Base-by-base conservation (phyloP, 176 grass and related monocot species). In the Eremochloa ophiuroides region DNA sequence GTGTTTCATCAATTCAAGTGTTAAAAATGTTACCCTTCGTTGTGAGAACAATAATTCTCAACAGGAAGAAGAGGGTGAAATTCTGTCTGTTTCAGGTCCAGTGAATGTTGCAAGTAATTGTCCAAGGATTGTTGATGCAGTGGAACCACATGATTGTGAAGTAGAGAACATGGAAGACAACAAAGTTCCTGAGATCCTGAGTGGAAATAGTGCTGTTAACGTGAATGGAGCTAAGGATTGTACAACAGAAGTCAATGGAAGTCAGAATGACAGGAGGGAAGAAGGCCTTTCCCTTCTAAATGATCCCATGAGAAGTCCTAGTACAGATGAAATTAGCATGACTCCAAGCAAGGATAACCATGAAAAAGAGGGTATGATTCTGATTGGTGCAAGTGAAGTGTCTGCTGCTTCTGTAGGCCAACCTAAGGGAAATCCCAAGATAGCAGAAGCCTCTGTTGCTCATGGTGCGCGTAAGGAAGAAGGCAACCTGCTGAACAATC, bases 391-490 rank as follows among this genome's bases (percentile, higher is more conserved):
- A 46, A 71, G n/a, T 59, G 78, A 81, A 71, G 75, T 71, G 10
- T 71, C 20, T 70, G 50, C 80, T 70, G 50, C 76, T 69, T 88
- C 70, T 75, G 61, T 85, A 63, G 77, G 26, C 5, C 53, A 44
- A 16, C 62, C 70, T 53, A 17, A 34, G 20, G 87, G 34, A 80
- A 42, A 41, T 81, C 3, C 53, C 47, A 62, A 59, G 64, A 64
- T 78, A 75, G n/a, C 40, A 27, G 70, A 80, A 85, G 31, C 59
- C 2, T 2, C 50, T 61, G 39, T 13, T 42, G 69, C 71, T n/a
- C 51, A 81, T 31, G 42, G 39, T 84, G 43, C 30, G 22, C 3
- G 2, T 37, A 61, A 70, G 31, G 70, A 85, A 89, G 51, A 69
- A 80, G 76, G 71, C 75, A 74, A 50, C 50, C 27, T 70, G 25